phyloP scores from a whole-genome alignment of 2,329 filamentous ascomycete genomes.

The Colletotrichum karsti region DNA sequence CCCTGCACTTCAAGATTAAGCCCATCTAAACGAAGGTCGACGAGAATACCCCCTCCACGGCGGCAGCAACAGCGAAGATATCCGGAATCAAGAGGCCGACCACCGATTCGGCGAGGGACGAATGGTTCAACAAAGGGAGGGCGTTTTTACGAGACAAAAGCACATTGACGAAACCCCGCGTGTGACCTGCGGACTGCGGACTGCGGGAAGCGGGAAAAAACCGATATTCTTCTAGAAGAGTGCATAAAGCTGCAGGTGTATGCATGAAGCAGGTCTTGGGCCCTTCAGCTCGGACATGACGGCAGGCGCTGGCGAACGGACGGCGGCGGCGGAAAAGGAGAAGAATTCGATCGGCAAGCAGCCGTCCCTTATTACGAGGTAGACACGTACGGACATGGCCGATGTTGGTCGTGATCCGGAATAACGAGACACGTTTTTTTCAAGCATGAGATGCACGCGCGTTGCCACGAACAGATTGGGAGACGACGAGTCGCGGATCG shows the following conservation, averaged over 20 bases:
- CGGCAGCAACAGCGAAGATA: slow-evolving; percentile 34
- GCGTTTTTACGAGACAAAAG: slow-evolving; percentile 4
- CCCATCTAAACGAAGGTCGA: slow-evolving; percentile 62
- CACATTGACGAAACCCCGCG: slow-evolving; percentile 12
- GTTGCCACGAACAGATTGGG: background rate
- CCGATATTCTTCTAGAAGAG: slow-evolving; percentile 16
- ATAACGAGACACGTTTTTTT: slow-evolving; percentile 8
- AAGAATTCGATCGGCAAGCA: background rate
- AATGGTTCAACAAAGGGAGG: background rate
- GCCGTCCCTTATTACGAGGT: slow-evolving; percentile 3
- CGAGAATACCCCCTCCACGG: background rate
- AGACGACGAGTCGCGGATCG: background rate
- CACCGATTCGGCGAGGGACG: background rate
- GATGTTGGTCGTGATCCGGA: background rate
- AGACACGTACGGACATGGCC: slow-evolving; percentile 1
- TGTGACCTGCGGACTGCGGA: slow-evolving; percentile 1
- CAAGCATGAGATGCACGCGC: background rate
- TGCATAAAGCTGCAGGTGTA: slow-evolving; percentile 11
- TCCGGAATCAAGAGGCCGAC: slow-evolving; percentile 20
- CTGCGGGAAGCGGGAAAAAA: background rate
- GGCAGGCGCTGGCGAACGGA: slow-evolving; percentile 19
- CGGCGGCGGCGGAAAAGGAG: background rate
- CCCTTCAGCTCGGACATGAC: slow-evolving; percentile 21
- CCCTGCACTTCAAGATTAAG: slow-evolving; percentile 96
- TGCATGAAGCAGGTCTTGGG: slow-evolving; percentile 23